Conservation (phyloP, 78 protist genomes). For the Speleostelium caveatum region DNA sequence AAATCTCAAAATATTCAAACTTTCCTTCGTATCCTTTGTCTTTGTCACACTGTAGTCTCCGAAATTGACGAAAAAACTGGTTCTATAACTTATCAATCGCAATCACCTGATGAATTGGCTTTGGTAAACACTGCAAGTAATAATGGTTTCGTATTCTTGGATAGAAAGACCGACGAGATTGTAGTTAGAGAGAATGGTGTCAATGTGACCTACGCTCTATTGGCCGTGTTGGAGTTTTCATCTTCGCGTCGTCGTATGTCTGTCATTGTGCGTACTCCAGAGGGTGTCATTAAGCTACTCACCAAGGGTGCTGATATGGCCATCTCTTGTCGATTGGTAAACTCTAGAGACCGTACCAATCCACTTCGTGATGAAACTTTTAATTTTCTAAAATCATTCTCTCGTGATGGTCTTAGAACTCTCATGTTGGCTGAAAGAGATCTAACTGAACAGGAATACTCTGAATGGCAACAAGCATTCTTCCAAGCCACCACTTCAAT, state of each 20-base stretch:
- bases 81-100: constrained; percentile 77
- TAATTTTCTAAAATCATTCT: constrained; percentile 43
- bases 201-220: constrained; percentile 36
- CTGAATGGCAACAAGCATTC: constrained; percentile 56
- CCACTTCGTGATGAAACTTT: constrained; percentile 30
- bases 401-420: constrained; percentile 68
- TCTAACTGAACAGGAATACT: constrained; percentile 29
- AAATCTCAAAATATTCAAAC: background rate
- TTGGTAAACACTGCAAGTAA: constrained; percentile 87
- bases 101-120: constrained; percentile 92
- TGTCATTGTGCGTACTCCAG: constrained; percentile 77
- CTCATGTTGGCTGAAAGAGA: constrained; percentile 71
- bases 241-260: constrained; percentile 84
- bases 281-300: constrained; percentile 36
- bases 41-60: constrained; percentile 74
- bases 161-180: constrained; percentile 63
- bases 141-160: constrained; percentile 82
- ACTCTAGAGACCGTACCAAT: constrained; percentile 20
- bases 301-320: constrained; percentile 81
- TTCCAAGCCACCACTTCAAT: constrained; percentile 60
- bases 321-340: constrained; percentile 27
- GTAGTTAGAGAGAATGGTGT: constrained; percentile 44
- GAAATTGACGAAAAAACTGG: constrained; percentile 75
- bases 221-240: constrained; percentile 80
- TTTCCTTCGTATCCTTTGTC: constrained; percentile 58